Evolutionary conservation across 2,329 filamentous ascomycete genomes (phyloP), one percentile per base, ranked within the genome.

Genomic region (Xylaria sp.): DNA sequence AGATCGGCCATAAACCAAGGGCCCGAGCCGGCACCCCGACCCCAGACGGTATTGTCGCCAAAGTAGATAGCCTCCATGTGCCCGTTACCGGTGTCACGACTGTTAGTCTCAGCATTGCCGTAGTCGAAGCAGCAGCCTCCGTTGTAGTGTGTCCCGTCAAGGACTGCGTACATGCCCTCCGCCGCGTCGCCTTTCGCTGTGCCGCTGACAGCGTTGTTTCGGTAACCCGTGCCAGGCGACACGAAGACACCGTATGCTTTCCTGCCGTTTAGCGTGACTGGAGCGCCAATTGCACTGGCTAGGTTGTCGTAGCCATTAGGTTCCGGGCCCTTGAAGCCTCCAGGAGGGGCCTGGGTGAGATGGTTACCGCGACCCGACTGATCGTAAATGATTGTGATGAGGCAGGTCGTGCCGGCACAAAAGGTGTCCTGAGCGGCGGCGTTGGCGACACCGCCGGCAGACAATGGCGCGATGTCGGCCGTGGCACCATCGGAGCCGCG

Each of bases 11-110:
- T 89, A 67, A 90, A 71, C 87, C 87, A 90, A 0, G 87, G 87
- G 0, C 87, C 87, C 43, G 67, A 80, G 44, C 86, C 87, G 3
- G 83, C 58, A 8, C 87, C 87, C 7, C 72, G 74, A 17, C 87
- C 87, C 83, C 85, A 88, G 65, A 61, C 60, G 0, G 78, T 85
- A 71, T 70, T 81, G 71, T 77, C 75, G 1, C 87, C 87, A 67
- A 80, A 89, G 79, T 89, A 90, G 60, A 90, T 85, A 56, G 87
- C 85, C 70, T 90, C 87, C 87, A 90, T 90, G 68, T 89, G 86
- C 15, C 85, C 87, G 54, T 83, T 81, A 2, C 87, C 87, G 0
- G 85, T 83, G 60, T 86, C 84, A 1, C 2, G 63, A 60, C 70
- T 81, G 71, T 67, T 85, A 2, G 77, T 79, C 75, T 87, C 84